Conservation (phyloP, 495 filamentous ascomycete species). For the Cenococcum geophilum region DNA sequence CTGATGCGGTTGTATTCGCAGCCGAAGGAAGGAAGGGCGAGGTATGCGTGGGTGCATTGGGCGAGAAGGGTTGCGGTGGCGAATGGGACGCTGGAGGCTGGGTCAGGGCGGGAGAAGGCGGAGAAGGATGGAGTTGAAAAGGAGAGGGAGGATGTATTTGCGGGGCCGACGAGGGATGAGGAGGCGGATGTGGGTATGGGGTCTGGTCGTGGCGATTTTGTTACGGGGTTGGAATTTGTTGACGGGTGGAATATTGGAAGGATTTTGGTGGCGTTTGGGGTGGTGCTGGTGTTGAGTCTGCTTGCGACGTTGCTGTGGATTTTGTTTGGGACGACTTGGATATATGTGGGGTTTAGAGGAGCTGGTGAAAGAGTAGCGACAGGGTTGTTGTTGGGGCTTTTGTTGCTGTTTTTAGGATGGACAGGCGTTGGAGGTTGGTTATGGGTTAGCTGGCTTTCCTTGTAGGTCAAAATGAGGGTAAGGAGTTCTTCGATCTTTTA, state of each 20-base stretch:
- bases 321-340: slow-evolving; percentile 19
- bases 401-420: slow-evolving; percentile 11
- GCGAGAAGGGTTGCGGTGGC: slow-evolving; percentile 12
- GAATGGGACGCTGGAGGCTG: background rate
- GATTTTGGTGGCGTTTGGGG: slow-evolving; percentile 2
- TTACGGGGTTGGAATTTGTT: slow-evolving; percentile 16
- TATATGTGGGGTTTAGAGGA: background rate
- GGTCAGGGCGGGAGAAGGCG: too few relatives aligned
- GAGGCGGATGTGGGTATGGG: too few relatives aligned
- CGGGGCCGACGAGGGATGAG: too few relatives aligned
- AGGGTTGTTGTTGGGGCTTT: slow-evolving; percentile 12
- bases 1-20: slow-evolving; percentile 12
- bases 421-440: slow-evolving; percentile 1
- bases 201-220: background rate
- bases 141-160: too few relatives aligned
- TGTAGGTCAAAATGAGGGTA: too few relatives aligned
- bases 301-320: slow-evolving; percentile 19
- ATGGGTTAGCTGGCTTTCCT: background rate
- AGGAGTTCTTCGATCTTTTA: too few relatives aligned
- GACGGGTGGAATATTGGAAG: slow-evolving; percentile 7
- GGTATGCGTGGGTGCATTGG: slow-evolving; percentile 26
- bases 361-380: slow-evolving; percentile 10
- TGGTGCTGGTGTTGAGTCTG: slow-evolving; percentile 5
- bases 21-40: slow-evolving; percentile 14
- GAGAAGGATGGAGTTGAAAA: too few relatives aligned